Percentiles rank a stretch among this genome's conserved stretches.
Evolutionary conservation across 805 yeast species (phyloP).

Genomic region (Brettanomyces naardenensis): DNA sequence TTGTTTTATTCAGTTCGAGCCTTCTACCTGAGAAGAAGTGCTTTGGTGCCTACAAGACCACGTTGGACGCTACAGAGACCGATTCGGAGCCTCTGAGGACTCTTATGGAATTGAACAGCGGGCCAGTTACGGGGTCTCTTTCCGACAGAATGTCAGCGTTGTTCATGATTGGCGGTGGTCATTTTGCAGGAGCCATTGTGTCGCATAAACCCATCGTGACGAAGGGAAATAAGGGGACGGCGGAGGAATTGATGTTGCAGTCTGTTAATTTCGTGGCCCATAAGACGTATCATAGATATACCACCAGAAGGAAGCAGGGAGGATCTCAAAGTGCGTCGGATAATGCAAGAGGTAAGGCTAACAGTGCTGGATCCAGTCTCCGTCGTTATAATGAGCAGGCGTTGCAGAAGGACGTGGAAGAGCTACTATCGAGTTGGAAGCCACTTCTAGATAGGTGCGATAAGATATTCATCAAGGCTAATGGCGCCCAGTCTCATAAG

Average conservation of each 20-base stretch:
- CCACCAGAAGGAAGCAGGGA: constrained; percentile 96
- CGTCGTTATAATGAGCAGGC: constrained; percentile 89
- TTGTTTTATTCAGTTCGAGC: constrained; percentile 43
- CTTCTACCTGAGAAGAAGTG: constrained; percentile 37
- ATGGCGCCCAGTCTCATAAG: neutral
- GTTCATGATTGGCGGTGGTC: constrained; percentile 96
- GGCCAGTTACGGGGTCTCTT: constrained; percentile 12
- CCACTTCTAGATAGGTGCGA: constrained; percentile 51
- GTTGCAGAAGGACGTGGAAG: constrained; percentile 68
- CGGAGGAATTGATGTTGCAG: constrained; percentile 47
- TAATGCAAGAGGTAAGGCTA: constrained; percentile 89
- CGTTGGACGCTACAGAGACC: constrained; percentile 39
- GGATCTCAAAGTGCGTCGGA: constrained; percentile 93
- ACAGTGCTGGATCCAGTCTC: constrained; percentile 87
- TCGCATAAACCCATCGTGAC: constrained; percentile 56
- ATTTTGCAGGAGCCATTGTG: constrained; percentile 92
- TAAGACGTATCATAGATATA: constrained; percentile 88
- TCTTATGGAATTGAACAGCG: constrained; percentile 22
- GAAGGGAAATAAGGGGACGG: constrained; percentile 46
- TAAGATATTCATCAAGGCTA: constrained; percentile 69
- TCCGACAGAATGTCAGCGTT: constrained; percentile 53
- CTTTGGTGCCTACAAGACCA: constrained; percentile 60
- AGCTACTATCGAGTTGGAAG: constrained; percentile 60
- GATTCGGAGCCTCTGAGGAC: constrained; percentile 40
- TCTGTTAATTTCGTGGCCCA: constrained; percentile 61